These are phyloP conservation scores for Scopulariopsis brevicaulis DNA, from an alignment of 2,329 filamentous ascomycete species.

Conservation along the genomic window DNA sequence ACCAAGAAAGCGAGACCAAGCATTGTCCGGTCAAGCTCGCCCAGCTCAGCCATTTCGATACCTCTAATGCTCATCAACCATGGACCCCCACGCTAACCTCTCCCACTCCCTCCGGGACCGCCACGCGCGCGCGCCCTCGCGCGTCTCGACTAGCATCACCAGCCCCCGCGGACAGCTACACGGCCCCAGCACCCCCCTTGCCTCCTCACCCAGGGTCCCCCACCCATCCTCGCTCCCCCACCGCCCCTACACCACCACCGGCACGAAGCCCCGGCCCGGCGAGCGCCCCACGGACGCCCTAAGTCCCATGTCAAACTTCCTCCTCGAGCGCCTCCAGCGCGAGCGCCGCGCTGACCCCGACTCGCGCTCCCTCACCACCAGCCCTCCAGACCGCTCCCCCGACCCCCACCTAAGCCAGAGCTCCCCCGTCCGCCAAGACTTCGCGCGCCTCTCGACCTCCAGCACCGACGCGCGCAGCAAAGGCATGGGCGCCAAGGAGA, in stretches of 20 bases:
- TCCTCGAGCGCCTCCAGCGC: constrained; percentile 43
- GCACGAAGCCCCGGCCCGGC: constrained; percentile 21
- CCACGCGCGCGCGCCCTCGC: constrained; percentile 30
- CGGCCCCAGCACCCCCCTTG: constrained; percentile 28
- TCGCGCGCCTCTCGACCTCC: constrained; percentile 28
- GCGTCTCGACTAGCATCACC: constrained; percentile 30
- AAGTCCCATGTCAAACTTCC: constrained; percentile 33
- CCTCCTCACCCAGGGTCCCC: constrained; percentile 21
- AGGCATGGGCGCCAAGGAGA: constrained; percentile 53
- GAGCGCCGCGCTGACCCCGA: constrained; percentile 38
- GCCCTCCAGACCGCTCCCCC: constrained; percentile 23
- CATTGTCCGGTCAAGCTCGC: not conserved
- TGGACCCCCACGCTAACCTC: not conserved
- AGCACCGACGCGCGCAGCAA: constrained; percentile 29
- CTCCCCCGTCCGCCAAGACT: constrained; percentile 11
- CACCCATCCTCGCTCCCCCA: constrained; percentile 23
- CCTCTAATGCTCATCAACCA: not conserved
- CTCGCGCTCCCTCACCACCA: constrained; percentile 13
- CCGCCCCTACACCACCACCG: constrained; percentile 26
- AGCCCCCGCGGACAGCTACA: constrained; percentile 27
- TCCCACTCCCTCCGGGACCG: not conserved
- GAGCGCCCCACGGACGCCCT: constrained; percentile 28
- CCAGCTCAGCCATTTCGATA: not conserved
- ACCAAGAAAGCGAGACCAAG: not conserved
- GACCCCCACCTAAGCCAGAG: constrained; percentile 12